phyloP scores from a whole-genome alignment of 1,284 basidiomycete genomes.

The Fomes fomentarius region DNA sequence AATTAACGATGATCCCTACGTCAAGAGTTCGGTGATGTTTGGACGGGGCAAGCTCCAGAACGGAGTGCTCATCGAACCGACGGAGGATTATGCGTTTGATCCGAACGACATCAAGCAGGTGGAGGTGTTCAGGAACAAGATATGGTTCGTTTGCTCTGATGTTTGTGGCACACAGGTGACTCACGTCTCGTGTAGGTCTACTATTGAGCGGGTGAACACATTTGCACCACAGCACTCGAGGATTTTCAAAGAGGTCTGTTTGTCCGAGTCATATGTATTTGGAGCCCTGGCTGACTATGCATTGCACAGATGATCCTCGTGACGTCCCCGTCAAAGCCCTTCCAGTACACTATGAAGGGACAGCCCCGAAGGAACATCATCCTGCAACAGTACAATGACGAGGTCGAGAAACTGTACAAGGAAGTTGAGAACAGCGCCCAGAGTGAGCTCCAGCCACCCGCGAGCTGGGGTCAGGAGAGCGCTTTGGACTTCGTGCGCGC shows the following conservation, averaged over 20 bases:
- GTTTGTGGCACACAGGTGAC: neutral
- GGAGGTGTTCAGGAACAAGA: conserved; percentile 35
- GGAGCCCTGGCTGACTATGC: neutral
- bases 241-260: conserved; percentile 38
- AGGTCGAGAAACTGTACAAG: conserved; percentile 40
- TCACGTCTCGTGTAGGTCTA: conserved; percentile 32
- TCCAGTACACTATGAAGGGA: conserved; percentile 41
- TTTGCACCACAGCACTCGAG: conserved; percentile 44
- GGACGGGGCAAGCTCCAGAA: conserved; percentile 45
- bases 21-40: conserved; percentile 39
- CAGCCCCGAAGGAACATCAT: conserved; percentile 36
- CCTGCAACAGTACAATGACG: conserved; percentile 36
- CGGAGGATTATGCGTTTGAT: conserved; percentile 33
- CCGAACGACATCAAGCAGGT: conserved; percentile 33
- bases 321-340: conserved; percentile 35
- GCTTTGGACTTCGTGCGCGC: conserved; percentile 32
- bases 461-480: conserved; percentile 30
- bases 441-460: conserved; percentile 31
- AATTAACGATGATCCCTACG: conserved; percentile 37
- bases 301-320: conserved; percentile 38
- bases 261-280: no score
- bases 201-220: conserved; percentile 41
- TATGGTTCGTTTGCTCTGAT: conserved; percentile 30
- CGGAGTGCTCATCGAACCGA: conserved; percentile 46
- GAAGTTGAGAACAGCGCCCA: conserved; percentile 31